A percentile compares a stretch with the other conserved stretches of the same genome.
Conservation (phyloP, 1,284 basidiomycete species). For the Cryptococcus floricola region DNA sequence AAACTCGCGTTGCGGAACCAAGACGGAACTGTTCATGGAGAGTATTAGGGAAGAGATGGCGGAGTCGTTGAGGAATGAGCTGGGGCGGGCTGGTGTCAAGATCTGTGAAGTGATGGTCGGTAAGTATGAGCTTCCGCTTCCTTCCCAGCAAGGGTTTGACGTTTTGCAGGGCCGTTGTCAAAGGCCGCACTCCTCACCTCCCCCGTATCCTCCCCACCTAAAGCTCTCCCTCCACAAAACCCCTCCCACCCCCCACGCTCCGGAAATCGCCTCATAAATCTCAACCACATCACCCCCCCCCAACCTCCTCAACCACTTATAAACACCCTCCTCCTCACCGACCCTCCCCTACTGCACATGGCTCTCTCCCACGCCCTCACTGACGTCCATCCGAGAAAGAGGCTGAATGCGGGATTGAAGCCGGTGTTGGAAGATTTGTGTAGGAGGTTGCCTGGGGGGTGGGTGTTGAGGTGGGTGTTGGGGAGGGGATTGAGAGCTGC, state of each 20-base stretch:
- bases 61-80: slow-evolving; percentile 27
- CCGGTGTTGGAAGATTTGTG: slow-evolving; percentile 27
- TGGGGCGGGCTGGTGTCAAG: slow-evolving; percentile 28
- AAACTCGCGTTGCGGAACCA: slow-evolving; percentile 2
- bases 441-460: slow-evolving; percentile 25
- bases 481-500: slow-evolving; percentile 26
- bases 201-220: background rate
- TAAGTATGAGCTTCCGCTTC: slow-evolving; percentile 19
- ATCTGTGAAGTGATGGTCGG: slow-evolving; percentile 43
- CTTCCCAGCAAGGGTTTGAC: background rate
- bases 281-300: background rate
- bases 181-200: slow-evolving; percentile 22
- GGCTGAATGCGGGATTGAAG: slow-evolving; percentile 36
- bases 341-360: background rate
- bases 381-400: slow-evolving; percentile 35
- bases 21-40: slow-evolving; percentile 38
- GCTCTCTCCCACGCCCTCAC: slow-evolving; percentile 19
- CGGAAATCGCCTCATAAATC: too few species aligned
- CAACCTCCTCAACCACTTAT: background rate
- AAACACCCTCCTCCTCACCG: background rate
- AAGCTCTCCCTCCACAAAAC: too few species aligned
- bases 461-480: slow-evolving; percentile 31
- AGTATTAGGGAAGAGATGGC: slow-evolving; percentile 22
- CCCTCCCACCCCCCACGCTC: too few species aligned
- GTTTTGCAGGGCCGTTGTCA: background rate